Conservation (phyloP, 108 stramenopile genomes). For the Mayamaea pseudoterrestris region DNA sequence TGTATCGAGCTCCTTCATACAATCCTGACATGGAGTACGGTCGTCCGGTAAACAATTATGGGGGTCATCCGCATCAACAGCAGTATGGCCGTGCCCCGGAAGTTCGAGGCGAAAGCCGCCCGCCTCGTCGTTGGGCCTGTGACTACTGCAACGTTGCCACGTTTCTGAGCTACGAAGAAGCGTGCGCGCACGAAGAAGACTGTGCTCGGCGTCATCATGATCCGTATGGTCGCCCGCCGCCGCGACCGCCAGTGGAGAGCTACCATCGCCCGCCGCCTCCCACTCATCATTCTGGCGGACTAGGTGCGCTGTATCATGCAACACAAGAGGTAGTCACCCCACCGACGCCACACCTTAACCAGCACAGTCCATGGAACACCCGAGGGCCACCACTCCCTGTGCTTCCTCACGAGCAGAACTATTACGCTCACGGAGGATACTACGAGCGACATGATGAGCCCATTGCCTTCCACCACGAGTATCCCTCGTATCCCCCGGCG, state of each 20-base stretch:
- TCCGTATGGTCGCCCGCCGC: conserved; percentile 2
- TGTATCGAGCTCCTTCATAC: conserved; percentile 9
- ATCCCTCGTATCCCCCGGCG: conserved; percentile 8
- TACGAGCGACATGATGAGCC: conserved; percentile 4
- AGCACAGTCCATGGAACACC: conserved; percentile 12
- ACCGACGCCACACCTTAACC: conserved; percentile 13
- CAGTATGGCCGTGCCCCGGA: background rate
- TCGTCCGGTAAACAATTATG: background rate
- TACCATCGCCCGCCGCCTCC: conserved; percentile 1
- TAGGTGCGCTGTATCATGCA: conserved; percentile 24
- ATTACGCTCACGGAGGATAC: conserved; percentile 11
- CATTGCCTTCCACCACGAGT: conserved; percentile 5
- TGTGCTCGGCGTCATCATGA: conserved; percentile 39
- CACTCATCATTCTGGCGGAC: conserved; percentile 5
- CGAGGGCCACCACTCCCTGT: conserved; percentile 34
- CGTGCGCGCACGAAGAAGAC: conserved; percentile 62
- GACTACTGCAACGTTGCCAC: conserved; percentile 71
- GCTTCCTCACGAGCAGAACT: conserved; percentile 17
- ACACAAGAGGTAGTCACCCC: conserved; percentile 26
- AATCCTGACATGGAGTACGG: conserved; percentile 5
- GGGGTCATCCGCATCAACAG: background rate
- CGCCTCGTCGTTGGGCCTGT: conserved; percentile 50
- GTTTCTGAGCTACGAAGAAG: conserved; percentile 69
- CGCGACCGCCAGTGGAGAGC: too few species aligned
- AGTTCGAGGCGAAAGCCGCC: background rate